A percentile compares a stretch with the other conserved stretches of the same genome.
phyloP scores from a whole-genome alignment of 2,329 filamentous ascomycete species.

The Exophiala dermatitidis region DNA sequence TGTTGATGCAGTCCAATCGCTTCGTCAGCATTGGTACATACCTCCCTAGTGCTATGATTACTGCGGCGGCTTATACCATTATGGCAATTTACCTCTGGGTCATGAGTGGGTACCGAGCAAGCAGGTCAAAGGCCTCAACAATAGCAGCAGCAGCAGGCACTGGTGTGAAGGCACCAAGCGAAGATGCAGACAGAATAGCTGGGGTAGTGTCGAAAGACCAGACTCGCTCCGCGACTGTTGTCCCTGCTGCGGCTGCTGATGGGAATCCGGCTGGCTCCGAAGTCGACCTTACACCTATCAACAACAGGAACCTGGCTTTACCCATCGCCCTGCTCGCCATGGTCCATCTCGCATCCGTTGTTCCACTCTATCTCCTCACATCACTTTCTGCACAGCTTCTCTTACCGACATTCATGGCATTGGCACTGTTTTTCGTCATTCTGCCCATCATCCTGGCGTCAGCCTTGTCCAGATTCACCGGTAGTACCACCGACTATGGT shows the following conservation, averaged over 20 bases:
- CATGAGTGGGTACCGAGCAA: constrained; percentile 59
- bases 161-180: constrained; percentile 31
- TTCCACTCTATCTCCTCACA: constrained; percentile 85
- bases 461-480: constrained; percentile 30
- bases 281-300: constrained; percentile 28
- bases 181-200: background rate
- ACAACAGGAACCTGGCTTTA: constrained; percentile 39
- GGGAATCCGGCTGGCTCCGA: constrained; percentile 2
- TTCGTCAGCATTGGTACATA: constrained; percentile 99
- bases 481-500: too few species aligned
- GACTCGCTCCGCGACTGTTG: too few species aligned
- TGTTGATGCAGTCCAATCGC: constrained; percentile 81
- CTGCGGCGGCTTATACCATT: constrained; percentile 91
- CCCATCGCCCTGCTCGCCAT: constrained; percentile 64
- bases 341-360: constrained; percentile 66
- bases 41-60: constrained; percentile 91
- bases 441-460: constrained; percentile 43
- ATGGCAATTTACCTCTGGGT: constrained; percentile 94
- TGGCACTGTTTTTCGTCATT: constrained; percentile 31
- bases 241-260: background rate
- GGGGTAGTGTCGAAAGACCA: too few species aligned
- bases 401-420: constrained; percentile 53
- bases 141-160: constrained; percentile 22
- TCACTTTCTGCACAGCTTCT: constrained; percentile 7
- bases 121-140: too few species aligned